Evolutionary conservation across 768 basidiomycete genomes (phyloP).

Genomic region (Galerina marginata): DNA sequence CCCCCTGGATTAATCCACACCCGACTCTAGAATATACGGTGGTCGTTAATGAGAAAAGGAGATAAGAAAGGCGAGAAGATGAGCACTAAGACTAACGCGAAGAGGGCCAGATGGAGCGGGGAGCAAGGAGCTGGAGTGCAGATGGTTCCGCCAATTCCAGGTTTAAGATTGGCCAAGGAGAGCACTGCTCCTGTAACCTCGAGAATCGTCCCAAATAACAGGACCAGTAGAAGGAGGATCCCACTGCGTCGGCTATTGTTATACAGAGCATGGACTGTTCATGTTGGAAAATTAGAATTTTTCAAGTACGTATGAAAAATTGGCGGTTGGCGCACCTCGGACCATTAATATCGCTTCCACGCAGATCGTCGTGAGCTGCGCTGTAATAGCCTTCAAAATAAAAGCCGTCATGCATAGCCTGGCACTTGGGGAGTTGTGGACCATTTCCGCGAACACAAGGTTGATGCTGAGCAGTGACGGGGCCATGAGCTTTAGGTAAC

Average conservation of each 20-base stretch:
- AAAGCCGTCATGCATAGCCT: constrained; percentile 7
- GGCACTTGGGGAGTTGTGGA: neutral
- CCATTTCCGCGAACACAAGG: constrained; percentile 9
- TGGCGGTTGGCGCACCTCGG: constrained; percentile 1
- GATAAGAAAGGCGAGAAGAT: neutral
- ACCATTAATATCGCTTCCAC: constrained; percentile 16
- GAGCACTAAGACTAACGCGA: neutral
- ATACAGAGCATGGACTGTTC: constrained; percentile 19
- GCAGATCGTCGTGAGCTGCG: constrained; percentile 16
- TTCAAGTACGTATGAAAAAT: neutral
- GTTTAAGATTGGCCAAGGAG: neutral
- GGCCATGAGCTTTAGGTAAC: neutral
- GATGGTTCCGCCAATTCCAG: neutral
- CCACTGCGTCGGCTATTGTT: constrained; percentile 4
- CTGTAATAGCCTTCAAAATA: constrained; percentile 4
- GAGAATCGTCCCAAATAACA: neutral
- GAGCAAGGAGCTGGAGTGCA: neutral
- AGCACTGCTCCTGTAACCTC: constrained; percentile 1
- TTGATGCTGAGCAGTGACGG: constrained; percentile 4
- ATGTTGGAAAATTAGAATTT: neutral
- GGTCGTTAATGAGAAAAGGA: neutral
- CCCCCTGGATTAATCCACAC: constrained; percentile 5
- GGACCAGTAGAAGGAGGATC: neutral
- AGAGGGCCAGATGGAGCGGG: neutral
- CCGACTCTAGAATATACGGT: neutral